A percentile compares a stretch with the other conserved stretches of the same genome.
These are phyloP conservation scores for Venturia carpophila DNA, from an alignment of 2,329 filamentous ascomycete species.

Conservation along the genomic window DNA sequence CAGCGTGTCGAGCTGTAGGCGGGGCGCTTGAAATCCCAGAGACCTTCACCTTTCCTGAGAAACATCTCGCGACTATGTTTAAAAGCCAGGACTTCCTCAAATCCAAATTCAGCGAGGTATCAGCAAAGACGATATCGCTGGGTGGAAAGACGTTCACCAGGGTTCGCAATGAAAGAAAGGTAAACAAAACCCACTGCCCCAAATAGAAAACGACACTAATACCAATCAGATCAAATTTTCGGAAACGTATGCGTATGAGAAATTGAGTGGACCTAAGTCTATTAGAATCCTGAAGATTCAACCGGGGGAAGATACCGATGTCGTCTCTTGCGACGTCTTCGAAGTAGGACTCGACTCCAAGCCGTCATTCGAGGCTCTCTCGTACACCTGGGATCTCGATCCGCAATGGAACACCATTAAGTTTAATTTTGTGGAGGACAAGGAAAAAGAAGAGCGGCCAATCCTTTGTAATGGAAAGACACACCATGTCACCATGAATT, in stretches of 20 bases:
- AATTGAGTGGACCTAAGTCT: slow-evolving; percentile 1
- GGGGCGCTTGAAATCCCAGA: background rate
- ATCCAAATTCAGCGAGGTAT: slow-evolving; percentile 17
- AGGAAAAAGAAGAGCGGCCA: slow-evolving; percentile 17
- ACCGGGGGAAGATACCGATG: slow-evolving; percentile 14
- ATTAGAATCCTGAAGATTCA: slow-evolving; percentile 16
- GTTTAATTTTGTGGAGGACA: background rate
- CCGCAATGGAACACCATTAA: slow-evolving; percentile 5
- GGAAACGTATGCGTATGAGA: slow-evolving; percentile 11
- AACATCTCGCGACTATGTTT: background rate
- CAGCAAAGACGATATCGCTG: slow-evolving; percentile 18
- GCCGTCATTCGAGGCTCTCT: slow-evolving; percentile 17
- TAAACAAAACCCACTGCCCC: background rate
- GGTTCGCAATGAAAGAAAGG: slow-evolving; percentile 17
- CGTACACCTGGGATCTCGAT: slow-evolving; percentile 18
- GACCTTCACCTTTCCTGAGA: background rate
- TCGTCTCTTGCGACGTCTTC: slow-evolving; percentile 16
- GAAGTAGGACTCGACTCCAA: slow-evolving; percentile 15
- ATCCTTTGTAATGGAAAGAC: slow-evolving; percentile 27
- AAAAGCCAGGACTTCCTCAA: slow-evolving; percentile 10
- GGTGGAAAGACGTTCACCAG: slow-evolving; percentile 15
- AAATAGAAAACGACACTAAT: background rate
- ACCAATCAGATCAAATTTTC: background rate
- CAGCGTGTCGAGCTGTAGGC: too few relatives aligned
- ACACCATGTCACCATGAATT: slow-evolving; percentile 27